These are phyloP conservation scores for Penicillium sp. DNA, from an alignment of 2,329 filamentous ascomycete species.

Conservation along the genomic window DNA sequence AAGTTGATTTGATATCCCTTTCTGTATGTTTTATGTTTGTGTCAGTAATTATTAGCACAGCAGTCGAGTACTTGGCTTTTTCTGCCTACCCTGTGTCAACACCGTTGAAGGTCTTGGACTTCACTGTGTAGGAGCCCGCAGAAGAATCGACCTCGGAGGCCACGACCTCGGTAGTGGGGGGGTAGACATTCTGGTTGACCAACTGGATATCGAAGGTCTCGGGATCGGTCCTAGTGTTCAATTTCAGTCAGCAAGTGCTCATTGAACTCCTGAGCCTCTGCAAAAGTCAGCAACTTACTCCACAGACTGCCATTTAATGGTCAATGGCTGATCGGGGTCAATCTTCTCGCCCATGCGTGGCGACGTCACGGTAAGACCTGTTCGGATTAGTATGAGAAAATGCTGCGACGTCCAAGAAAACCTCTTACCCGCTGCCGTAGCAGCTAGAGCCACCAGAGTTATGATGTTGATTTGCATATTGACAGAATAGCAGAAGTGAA, in stretches of 20 bases:
- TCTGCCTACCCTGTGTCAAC: slow-evolving; percentile 26
- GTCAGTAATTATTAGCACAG: not conserved
- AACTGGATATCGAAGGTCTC: slow-evolving; percentile 43
- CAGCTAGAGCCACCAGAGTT: slow-evolving; percentile 30
- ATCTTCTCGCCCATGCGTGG: slow-evolving; percentile 35
- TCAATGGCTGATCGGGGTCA: slow-evolving; percentile 40
- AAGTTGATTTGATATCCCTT: slow-evolving; percentile 48
- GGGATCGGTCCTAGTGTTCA: slow-evolving; percentile 40
- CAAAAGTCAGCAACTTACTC: slow-evolving; percentile 23
- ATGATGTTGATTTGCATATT: slow-evolving; percentile 32
- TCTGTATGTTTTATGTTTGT: slow-evolving; percentile 4
- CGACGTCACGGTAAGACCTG: slow-evolving; percentile 39
- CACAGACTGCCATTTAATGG: slow-evolving; percentile 43
- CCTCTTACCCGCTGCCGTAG: slow-evolving; percentile 31
- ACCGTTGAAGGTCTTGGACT: slow-evolving; percentile 26
- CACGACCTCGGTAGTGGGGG: slow-evolving; percentile 34
- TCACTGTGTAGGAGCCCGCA: slow-evolving; percentile 38
- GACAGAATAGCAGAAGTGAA: not conserved
- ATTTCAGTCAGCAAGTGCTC: not conserved
- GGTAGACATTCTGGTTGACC: slow-evolving; percentile 42
- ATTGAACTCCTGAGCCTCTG: not conserved
- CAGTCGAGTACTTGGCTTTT: not conserved
- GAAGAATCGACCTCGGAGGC: slow-evolving; percentile 38
- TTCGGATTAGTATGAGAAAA: not conserved
- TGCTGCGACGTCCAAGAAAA: not conserved